These are phyloP conservation scores for Saitozyma podzolica DNA, from an alignment of 768 basidiomycete genomes.

Conservation along the genomic window DNA sequence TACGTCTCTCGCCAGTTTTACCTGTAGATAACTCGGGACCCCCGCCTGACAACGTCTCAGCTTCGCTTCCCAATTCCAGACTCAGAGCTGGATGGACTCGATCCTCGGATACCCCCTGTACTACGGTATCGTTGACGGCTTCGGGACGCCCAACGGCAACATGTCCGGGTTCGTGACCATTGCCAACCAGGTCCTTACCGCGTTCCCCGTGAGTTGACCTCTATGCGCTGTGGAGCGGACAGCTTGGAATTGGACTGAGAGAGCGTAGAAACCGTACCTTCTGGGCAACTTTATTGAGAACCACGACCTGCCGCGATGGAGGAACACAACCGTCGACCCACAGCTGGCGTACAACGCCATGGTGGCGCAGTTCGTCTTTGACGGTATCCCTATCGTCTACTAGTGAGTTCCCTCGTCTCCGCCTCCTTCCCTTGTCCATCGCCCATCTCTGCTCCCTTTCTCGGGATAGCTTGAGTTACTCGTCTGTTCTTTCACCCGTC, in stretches of 20 bases:
- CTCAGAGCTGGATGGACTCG: constrained; percentile 43
- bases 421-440: background rate
- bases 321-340: constrained; percentile 43
- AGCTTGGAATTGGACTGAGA: background rate
- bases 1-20: too few species aligned
- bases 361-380: constrained; percentile 47
- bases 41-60: background rate
- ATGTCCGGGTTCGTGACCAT: constrained; percentile 45
- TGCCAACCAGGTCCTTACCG: constrained; percentile 27
- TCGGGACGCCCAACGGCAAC: constrained; percentile 39
- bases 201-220: constrained; percentile 34
- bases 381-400: constrained; percentile 47
- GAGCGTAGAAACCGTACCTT: constrained; percentile 25
- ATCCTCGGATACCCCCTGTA: constrained; percentile 47
- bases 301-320: constrained; percentile 49
- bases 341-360: constrained; percentile 48
- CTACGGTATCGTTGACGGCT: constrained; percentile 39
- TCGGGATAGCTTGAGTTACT: too few species aligned
- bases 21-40: constrained; percentile 3
- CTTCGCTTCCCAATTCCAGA: constrained; percentile 40
- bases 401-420: constrained; percentile 13
- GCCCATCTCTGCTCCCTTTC: too few species aligned
- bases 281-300: constrained; percentile 50
- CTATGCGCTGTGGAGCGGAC: background rate
- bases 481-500: background rate